Conservation (phyloP, 2,329 filamentous ascomycete genomes). For the Hortaea sp. region DNA sequence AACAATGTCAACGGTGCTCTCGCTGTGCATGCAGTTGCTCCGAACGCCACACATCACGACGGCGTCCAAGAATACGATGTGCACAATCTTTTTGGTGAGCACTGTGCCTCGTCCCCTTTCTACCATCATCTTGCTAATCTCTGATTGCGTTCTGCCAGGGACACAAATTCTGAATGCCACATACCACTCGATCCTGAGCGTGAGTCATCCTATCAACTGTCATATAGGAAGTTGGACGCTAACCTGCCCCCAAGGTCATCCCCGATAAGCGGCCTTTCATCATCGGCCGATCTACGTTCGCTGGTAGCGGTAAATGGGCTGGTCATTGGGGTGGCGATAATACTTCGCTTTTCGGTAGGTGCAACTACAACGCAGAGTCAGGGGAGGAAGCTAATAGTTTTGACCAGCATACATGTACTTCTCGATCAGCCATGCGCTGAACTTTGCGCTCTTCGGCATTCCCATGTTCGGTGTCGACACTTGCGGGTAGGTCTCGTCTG, state of each 20-base stretch:
- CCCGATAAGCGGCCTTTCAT: slow-evolving; percentile 69
- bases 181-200: background rate
- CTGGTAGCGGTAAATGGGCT: slow-evolving; percentile 63
- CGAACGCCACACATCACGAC: slow-evolving; percentile 67
- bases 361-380: too few species aligned
- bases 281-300: slow-evolving; percentile 72
- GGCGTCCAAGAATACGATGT: slow-evolving; percentile 70
- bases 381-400: too few species aligned
- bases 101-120: slow-evolving; percentile 18
- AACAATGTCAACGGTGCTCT: slow-evolving; percentile 65
- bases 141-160: background rate
- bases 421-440: slow-evolving; percentile 67
- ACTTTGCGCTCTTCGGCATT: slow-evolving; percentile 63
- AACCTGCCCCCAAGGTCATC: slow-evolving; percentile 52
- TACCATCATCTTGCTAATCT: background rate
- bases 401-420: slow-evolving; percentile 48
- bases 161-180: slow-evolving; percentile 6
- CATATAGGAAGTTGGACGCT: too few species aligned
- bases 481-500: slow-evolving; percentile 33
- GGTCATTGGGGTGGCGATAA: slow-evolving; percentile 34
- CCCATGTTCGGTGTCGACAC: slow-evolving; percentile 48
- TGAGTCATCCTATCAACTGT: too few species aligned
- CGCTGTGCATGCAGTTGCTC: slow-evolving; percentile 60
- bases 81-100: slow-evolving; percentile 69
- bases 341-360: slow-evolving; percentile 39